phyloP scores from a whole-genome alignment of 73 alveolate species.

The Symbiodinium natans region DNA sequence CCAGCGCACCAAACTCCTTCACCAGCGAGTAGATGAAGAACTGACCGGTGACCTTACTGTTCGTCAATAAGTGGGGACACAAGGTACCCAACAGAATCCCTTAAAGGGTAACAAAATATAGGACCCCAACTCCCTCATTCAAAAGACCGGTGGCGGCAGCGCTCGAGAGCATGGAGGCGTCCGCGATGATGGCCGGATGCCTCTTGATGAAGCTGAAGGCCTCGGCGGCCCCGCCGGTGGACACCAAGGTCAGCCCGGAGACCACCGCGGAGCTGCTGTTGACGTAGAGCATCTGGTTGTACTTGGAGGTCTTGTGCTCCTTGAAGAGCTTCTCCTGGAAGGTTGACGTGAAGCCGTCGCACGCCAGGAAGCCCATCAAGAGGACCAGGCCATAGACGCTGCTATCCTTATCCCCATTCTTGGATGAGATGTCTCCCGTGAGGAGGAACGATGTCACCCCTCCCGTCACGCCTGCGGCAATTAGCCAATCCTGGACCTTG shows the following conservation, averaged over 20 bases:
- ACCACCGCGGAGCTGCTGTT: conserved; percentile 43
- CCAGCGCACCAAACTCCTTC: conserved; percentile 81
- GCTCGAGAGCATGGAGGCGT: conserved; percentile 65
- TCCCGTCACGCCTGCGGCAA: conserved; percentile 33
- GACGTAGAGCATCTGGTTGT: conserved; percentile 81
- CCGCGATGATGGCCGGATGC: conserved; percentile 50
- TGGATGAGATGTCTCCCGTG: too few relatives aligned
- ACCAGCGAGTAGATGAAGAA: conserved; percentile 90
- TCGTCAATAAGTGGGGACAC: too few relatives aligned
- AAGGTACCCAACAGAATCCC: too few relatives aligned
- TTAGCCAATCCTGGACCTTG: conserved; percentile 42
- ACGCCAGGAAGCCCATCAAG: too few relatives aligned
- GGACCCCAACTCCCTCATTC: too few relatives aligned
- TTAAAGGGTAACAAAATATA: too few relatives aligned
- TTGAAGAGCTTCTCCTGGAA: conserved; percentile 84
- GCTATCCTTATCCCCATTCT: too few relatives aligned
- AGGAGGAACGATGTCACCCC: too few relatives aligned
- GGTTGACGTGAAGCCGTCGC: conserved; percentile 72
- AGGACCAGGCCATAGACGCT: too few relatives aligned
- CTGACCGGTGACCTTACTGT: not conserved
- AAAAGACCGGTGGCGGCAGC: conserved; percentile 68
- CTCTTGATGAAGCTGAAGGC: not conserved
- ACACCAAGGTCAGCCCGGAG: conserved; percentile 29
- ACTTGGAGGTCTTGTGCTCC: conserved; percentile 92
- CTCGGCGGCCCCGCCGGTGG: conserved; percentile 36